Evolutionary conservation across 768 basidiomycete genomes (phyloP), one percentile per base, ranked within the genome.

Genomic region (Suillus brevipes): DNA sequence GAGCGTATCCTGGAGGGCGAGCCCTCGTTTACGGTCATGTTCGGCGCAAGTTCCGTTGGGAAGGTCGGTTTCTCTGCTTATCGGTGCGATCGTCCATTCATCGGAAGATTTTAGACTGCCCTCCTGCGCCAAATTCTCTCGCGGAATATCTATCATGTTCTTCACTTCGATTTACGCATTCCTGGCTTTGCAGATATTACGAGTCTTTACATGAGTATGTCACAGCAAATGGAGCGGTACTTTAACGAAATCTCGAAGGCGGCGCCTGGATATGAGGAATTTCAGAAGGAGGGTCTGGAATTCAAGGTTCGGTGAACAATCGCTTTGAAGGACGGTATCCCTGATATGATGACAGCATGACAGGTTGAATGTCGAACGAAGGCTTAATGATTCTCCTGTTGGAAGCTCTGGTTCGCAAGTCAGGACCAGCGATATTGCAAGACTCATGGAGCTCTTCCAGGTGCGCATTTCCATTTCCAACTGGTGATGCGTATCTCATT

Each of bases 401-500:
- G 79, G 74, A 10, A 81, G 79, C 34, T 75, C 80, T 0, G 83
- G 82, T 58, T 79, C 81, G 50, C 79, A 78, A 62, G 83, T 94
- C 64, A 87, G 84, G 74, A 91, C 92, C 3, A 89, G 90, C 69
- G 93, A 95, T 69, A 80, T 94, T 47, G 90, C 92, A 8, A 82
- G 91, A 23, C 79, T 94, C 18, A 92, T 95, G 90, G 93, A 94
- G 69, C 77, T 94, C 3, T 92, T 94, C 71, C 92, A 93, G 78
- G 90, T 85, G 65, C 23, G 16, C 7, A 12, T 62, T 37, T 25
- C 40, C 7, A 12, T 62, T 37, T 25, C 40, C 58, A 36, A 36
- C 9, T 31, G 43, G 43, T 61, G 12, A 68, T 52, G 14, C 6
- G 38, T 57, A 42, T 13, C 60, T 56, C 2, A 64, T 4, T 62